A percentile compares a stretch with the other conserved stretches of the same genome.
Evolutionary conservation across 805 yeast genomes (phyloP).

Genomic region (Ogataea glucozyma): DNA sequence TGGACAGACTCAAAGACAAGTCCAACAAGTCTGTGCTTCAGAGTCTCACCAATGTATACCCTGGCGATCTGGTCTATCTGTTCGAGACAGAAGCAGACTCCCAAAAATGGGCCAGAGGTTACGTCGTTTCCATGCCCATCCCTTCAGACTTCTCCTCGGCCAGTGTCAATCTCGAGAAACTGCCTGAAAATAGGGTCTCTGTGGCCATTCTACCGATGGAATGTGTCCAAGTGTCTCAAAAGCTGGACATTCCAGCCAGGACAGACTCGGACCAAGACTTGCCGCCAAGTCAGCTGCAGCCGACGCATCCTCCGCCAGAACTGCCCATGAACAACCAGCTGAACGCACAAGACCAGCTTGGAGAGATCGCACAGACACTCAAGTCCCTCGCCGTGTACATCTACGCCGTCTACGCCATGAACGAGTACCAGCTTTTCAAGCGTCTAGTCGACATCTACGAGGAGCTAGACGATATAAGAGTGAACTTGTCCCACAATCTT

Average conservation of each 20-base stretch:
- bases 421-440: conserved; percentile 63
- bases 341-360: conserved; percentile 45
- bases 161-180: conserved; percentile 57
- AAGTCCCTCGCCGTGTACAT: conserved; percentile 62
- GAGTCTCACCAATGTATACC: conserved; percentile 51
- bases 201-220: conserved; percentile 64
- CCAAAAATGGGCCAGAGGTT: conserved; percentile 79
- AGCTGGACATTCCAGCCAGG: conserved; percentile 28
- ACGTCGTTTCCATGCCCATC: conserved; percentile 63
- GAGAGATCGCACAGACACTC: conserved; percentile 60
- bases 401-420: conserved; percentile 68
- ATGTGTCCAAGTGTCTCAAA: conserved; percentile 47
- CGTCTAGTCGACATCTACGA: conserved; percentile 55
- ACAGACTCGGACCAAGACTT: too few species aligned
- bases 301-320: conserved; percentile 43
- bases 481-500: conserved; percentile 50
- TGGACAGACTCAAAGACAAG: conserved; percentile 31
- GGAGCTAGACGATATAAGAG: conserved; percentile 58
- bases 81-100: conserved; percentile 55
- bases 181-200: conserved; percentile 56
- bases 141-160: conserved; percentile 69
- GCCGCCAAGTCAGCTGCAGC: not conserved
- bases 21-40: conserved; percentile 13
- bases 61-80: conserved; percentile 76
- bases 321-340: conserved; percentile 51